A percentile compares a stretch with the other conserved stretches of the same genome.
Evolutionary conservation across 2,329 filamentous ascomycete genomes (phyloP).

Genomic region (Trichoderma koningiopsis): DNA sequence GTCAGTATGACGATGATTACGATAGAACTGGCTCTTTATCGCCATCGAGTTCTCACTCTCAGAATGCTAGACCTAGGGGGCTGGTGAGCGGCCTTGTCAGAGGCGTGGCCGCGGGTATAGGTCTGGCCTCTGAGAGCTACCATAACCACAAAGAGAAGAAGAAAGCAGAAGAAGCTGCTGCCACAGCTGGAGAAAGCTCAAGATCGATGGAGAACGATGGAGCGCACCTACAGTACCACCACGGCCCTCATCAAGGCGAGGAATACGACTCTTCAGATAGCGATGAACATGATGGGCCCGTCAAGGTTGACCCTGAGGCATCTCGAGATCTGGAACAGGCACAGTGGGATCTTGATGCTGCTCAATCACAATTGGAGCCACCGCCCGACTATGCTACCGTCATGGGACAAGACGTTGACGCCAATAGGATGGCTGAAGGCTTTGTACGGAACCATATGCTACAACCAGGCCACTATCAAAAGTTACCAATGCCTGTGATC

Average conservation of each 20-base stretch:
- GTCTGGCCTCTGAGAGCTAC: slow-evolving; percentile 24
- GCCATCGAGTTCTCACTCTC: slow-evolving; percentile 4
- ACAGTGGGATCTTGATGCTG: slow-evolving; percentile 27
- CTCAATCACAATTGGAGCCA: slow-evolving; percentile 23
- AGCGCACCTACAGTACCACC: not conserved
- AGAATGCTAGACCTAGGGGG: slow-evolving; percentile 10
- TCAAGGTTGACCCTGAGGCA: slow-evolving; percentile 4
- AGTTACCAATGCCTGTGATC: slow-evolving; percentile 50
- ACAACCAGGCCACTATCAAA: not conserved
- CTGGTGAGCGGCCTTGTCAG: slow-evolving; percentile 9
- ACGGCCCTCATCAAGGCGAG: not conserved
- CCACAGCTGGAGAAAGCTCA: not conserved
- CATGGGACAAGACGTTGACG: slow-evolving; percentile 20
- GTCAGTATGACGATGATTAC: not conserved
- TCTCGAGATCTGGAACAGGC: slow-evolving; percentile 24
- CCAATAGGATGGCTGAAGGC: slow-evolving; percentile 3
- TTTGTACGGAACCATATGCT: slow-evolving; percentile 25
- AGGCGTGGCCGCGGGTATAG: slow-evolving; percentile 21
- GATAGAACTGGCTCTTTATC: not conserved
- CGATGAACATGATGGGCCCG: not conserved
- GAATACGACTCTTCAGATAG: not conserved
- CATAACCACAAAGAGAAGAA: slow-evolving; percentile 23
- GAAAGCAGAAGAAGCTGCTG: not conserved
- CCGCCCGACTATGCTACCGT: slow-evolving; percentile 26
- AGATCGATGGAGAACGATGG: not conserved